Evolutionary conservation across 2,329 filamentous ascomycete species (phyloP), one percentile per base, ranked within the genome.

Genomic region (Fusarium metavorans): DNA sequence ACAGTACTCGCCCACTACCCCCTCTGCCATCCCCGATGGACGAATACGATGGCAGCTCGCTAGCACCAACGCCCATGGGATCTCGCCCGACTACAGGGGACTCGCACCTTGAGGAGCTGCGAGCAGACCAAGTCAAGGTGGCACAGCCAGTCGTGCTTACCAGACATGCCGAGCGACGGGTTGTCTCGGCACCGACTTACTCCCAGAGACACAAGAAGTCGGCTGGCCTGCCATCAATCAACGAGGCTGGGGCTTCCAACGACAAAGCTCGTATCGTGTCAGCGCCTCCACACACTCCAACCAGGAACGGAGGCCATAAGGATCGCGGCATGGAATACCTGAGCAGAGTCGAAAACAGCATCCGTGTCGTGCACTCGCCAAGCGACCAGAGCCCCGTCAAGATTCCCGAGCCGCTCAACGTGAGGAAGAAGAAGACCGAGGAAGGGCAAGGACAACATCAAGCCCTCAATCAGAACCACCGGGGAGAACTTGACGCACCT

Each of bases 301-400:
- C 77, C 16, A 82, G 75, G 70, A 77, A 71, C 54, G 72, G 72
- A 16, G 73, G 72, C 50, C 84, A 84, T n/a, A 79, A 78, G 63
- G 79, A 80, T 45, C 80, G 76, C 16, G 83, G 82, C 14, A 76
- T 88, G 8, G 84, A 87, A 30, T 87, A 86, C 73, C 79, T 89
- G 9, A 83, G 84, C 58, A 83, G 81, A 35, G 84, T 84, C 4
- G 85, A 87, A 66, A 85, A 88, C 59, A 90, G 88, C 1, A 90
- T 90, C 75, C 87, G 88, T 7, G 80, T 90, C 6, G 88, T 90
- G n/a, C 81, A 86, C 67, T 88, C 88, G 4, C 86, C 87, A 5
- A 83, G 83, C 2, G 80, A 79, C 4, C 73, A 76, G n/a, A 82
- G 78, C 54, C 80, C 81, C 4, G 78, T 83, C 1, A 78, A 81